These are phyloP conservation scores for Tubosaeta sp. DNA, from an alignment of 768 basidiomycete genomes.

Conservation along the genomic window DNA sequence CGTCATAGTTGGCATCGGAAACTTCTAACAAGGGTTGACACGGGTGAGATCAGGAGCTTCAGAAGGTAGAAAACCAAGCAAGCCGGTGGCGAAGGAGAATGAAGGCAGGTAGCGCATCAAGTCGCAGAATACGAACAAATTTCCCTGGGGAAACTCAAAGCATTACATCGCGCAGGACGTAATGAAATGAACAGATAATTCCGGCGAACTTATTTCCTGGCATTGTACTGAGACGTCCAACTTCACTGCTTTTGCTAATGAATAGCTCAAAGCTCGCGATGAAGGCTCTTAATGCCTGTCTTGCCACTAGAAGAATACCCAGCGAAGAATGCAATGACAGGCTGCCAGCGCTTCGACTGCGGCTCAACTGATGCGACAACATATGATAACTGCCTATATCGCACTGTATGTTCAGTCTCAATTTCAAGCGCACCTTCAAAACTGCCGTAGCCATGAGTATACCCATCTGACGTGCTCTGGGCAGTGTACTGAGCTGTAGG, in stretches of 20 bases:
- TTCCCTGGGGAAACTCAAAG: slow-evolving; percentile 24
- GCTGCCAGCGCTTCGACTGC: slow-evolving; percentile 48
- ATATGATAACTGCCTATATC: slow-evolving; percentile 37
- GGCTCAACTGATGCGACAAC: slow-evolving; percentile 35
- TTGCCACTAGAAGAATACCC: slow-evolving; percentile 21
- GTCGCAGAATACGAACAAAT: slow-evolving; percentile 24
- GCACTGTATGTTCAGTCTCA: slow-evolving; percentile 51
- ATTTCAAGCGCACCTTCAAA: slow-evolving; percentile 84
- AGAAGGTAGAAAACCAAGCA: slow-evolving; percentile 41
- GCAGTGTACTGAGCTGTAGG: slow-evolving; percentile 50
- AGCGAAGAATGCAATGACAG: slow-evolving; percentile 20
- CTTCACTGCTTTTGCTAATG: slow-evolving; percentile 44
- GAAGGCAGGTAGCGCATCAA: slow-evolving; percentile 43
- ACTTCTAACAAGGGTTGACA: slow-evolving; percentile 55
- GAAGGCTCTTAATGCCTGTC: slow-evolving; percentile 33
- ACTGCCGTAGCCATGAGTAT: slow-evolving; percentile 58
- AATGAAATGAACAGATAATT: slow-evolving; percentile 16
- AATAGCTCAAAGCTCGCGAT: slow-evolving; percentile 45
- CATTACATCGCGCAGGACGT: slow-evolving; percentile 16
- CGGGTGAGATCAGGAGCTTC: slow-evolving; percentile 42
- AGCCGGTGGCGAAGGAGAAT: slow-evolving; percentile 40
- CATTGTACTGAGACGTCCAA: slow-evolving; percentile 28
- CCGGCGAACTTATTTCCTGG: slow-evolving; percentile 28
- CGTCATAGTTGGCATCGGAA: slow-evolving; percentile 53
- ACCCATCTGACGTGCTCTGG: slow-evolving; percentile 43